phyloP scores from a whole-genome alignment of 192 early-diverging fungal genomes.

The Tieghemiomyces parasiticus region DNA sequence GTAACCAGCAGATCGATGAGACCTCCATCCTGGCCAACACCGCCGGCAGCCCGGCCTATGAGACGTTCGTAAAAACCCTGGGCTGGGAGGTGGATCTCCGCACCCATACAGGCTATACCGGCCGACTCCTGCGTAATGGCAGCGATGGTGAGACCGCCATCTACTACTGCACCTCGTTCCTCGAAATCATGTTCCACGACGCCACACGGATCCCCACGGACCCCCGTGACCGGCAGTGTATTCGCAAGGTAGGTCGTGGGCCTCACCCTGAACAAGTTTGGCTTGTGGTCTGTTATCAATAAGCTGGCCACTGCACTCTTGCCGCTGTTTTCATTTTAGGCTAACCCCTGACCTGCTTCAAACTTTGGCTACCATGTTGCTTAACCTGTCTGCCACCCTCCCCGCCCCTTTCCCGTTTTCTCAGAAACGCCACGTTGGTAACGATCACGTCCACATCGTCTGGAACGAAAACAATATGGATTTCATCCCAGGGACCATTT shows the following conservation, averaged over 20 bases:
- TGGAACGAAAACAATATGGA: slow-evolving; percentile 91
- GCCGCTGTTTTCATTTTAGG: background rate
- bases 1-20: slow-evolving; percentile 80
- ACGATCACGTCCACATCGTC: slow-evolving; percentile 96
- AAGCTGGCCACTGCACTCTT: background rate
- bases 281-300: background rate
- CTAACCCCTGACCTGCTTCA: background rate
- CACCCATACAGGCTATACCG: slow-evolving; percentile 70
- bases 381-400: background rate
- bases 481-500: slow-evolving; percentile 79
- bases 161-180: slow-evolving; percentile 70
- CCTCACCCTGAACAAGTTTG: no score
- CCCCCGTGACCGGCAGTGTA: slow-evolving; percentile 58
- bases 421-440: slow-evolving; percentile 96
- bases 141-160: slow-evolving; percentile 59
- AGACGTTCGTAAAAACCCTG: slow-evolving; percentile 72
- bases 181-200: slow-evolving; percentile 91
- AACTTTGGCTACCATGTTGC: background rate
- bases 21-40: slow-evolving; percentile 67
- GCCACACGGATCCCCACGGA: slow-evolving; percentile 77
- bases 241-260: slow-evolving; percentile 64
- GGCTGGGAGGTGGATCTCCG: slow-evolving; percentile 88
- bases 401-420: background rate
- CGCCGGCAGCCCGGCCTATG: slow-evolving; percentile 53
- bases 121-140: slow-evolving; percentile 67